Evolutionary conservation across 352 stramenopile genomes (phyloP).

Genomic region (Ophiocytium majus): DNA sequence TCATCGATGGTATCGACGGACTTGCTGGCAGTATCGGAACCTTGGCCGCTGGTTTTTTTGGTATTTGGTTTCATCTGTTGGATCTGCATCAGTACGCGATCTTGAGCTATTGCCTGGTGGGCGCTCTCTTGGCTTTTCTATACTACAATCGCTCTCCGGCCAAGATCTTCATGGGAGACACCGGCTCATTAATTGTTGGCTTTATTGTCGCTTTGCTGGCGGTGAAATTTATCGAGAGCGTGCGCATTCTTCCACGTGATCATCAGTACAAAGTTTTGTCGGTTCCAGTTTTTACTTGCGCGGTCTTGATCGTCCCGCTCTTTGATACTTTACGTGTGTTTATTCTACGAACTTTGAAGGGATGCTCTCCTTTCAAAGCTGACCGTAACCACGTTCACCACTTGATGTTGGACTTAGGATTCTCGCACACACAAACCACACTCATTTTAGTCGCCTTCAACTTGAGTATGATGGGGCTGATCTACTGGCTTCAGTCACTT

Average conservation of each 20-base stretch:
- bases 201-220: neutral
- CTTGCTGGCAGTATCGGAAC: neutral
- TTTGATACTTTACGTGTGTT: conserved; percentile 12
- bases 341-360: neutral
- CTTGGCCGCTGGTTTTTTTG: neutral
- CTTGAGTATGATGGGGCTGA: no score
- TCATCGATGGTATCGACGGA: neutral
- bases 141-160: neutral
- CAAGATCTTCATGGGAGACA: conserved; percentile 7
- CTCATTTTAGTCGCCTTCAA: no score
- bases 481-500: no score
- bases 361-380: neutral
- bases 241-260: neutral
- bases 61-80: neutral
- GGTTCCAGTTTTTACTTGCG: neutral
- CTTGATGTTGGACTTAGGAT: neutral
- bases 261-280: neutral
- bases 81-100: neutral
- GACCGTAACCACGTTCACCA: conserved; percentile 5
- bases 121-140: neutral
- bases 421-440: neutral
- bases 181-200: neutral
- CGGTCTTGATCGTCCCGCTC: neutral
- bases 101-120: neutral
- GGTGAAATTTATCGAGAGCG: neutral